These are phyloP conservation scores for Zygosaccharomyces bisporus DNA, from an alignment of 805 yeast genomes.

Conservation along the genomic window DNA sequence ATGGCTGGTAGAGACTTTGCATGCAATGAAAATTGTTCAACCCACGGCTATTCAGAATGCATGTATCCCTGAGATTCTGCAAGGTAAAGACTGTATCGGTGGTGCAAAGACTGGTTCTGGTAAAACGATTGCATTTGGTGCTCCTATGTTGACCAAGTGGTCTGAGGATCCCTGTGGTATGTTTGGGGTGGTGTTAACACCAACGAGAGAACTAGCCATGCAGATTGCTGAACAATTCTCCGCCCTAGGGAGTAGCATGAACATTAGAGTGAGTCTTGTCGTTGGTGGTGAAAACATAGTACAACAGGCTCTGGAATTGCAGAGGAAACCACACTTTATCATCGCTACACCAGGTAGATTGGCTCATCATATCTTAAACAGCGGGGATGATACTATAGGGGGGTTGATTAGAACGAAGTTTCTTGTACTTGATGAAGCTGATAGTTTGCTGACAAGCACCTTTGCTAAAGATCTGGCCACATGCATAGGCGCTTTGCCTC, in stretches of 20 bases:
- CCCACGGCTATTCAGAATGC: slow-evolving; percentile 88
- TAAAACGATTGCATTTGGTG: slow-evolving; percentile 95
- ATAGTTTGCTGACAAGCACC: slow-evolving; percentile 77
- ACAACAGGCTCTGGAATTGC: slow-evolving; percentile 78
- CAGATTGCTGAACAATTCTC: slow-evolving; percentile 96
- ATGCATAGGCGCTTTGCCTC: slow-evolving; percentile 71
- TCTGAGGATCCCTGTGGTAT: slow-evolving; percentile 93
- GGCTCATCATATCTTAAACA: slow-evolving; percentile 83
- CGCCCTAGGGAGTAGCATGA: slow-evolving; percentile 87
- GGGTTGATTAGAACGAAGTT: slow-evolving; percentile 77
- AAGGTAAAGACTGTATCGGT: slow-evolving; percentile 86
- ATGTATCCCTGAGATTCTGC: slow-evolving; percentile 81
- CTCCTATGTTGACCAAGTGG: slow-evolving; percentile 95
- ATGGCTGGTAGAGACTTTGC: slow-evolving; percentile 81
- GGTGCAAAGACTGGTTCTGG: slow-evolving; percentile 99
- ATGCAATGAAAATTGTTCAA: slow-evolving; percentile 71
- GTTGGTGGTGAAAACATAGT: slow-evolving; percentile 96
- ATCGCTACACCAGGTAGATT: slow-evolving; percentile 96
- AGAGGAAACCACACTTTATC: slow-evolving; percentile 84
- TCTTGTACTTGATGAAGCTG: slow-evolving; percentile 94
- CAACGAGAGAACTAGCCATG: slow-evolving; percentile 89
- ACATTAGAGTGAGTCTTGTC: slow-evolving; percentile 73
- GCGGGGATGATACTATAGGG: slow-evolving; percentile 82
- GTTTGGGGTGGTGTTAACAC: slow-evolving; percentile 84
- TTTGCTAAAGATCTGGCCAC: slow-evolving; percentile 74